Conservation (phyloP, 1,284 basidiomycete genomes). For the Agroathelia rolfsii region DNA sequence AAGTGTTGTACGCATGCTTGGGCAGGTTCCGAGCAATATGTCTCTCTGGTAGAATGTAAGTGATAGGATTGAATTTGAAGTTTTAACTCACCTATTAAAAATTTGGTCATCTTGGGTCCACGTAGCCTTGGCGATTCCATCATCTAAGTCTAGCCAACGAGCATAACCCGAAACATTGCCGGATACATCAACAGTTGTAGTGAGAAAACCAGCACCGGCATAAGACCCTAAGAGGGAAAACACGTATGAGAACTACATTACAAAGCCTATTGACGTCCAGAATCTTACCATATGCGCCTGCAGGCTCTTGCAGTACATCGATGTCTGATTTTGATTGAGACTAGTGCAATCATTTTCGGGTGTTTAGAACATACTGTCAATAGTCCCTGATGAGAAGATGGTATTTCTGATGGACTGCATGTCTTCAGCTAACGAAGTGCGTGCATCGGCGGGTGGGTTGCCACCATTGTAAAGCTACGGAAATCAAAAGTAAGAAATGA, state of each 20-base stretch:
- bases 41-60: conserved; percentile 31
- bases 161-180: conserved; percentile 37
- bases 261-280: not conserved
- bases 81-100: conserved; percentile 39
- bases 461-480: conserved; percentile 60
- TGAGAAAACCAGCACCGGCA: conserved; percentile 51
- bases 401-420: conserved; percentile 44
- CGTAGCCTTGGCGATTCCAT: conserved; percentile 41
- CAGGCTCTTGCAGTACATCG: conserved; percentile 36
- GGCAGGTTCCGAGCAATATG: conserved; percentile 60
- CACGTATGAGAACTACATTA: conserved; percentile 6
- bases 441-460: conserved; percentile 43
- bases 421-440: conserved; percentile 30
- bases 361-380: conserved; percentile 33
- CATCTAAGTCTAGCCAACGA: conserved; percentile 62
- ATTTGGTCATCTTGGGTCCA: conserved; percentile 44
- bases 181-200: conserved; percentile 37
- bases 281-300: conserved; percentile 53
- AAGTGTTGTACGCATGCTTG: conserved; percentile 50
- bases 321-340: conserved; percentile 44
- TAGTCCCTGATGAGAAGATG: conserved; percentile 63
- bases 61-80: too few relatives aligned
- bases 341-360: not conserved
- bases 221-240: conserved; percentile 48
- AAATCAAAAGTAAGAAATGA: not conserved